Percentiles rank a stretch among this genome's conserved stretches.
Evolutionary conservation across 768 basidiomycete species (phyloP).

Genomic region (Suillus discolor): DNA sequence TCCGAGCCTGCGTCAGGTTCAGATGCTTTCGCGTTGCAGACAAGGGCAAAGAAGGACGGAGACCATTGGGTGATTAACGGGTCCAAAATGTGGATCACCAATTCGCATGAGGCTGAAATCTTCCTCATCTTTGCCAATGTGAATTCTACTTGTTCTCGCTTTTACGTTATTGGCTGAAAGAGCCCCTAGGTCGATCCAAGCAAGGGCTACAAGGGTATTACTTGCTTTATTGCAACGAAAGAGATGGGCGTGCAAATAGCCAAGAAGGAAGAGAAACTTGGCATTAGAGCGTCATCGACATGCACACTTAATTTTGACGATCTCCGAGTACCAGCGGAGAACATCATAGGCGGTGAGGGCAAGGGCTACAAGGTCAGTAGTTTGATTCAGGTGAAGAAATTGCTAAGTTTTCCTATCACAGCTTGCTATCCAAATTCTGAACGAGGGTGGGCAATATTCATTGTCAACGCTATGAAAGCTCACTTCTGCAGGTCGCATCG

Average conservation of each 20-base stretch:
- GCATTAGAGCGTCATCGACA: constrained; percentile 94
- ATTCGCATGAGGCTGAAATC: constrained; percentile 88
- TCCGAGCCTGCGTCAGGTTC: constrained; percentile 94
- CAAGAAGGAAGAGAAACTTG: constrained; percentile 98
- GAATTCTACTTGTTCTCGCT: constrained; percentile 3
- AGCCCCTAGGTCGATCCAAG: constrained; percentile 68
- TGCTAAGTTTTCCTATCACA: constrained; percentile 25
- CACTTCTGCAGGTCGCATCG: constrained; percentile 69
- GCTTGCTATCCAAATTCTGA: constrained; percentile 96
- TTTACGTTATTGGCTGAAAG: neutral
- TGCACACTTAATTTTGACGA: constrained; percentile 96
- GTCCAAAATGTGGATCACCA: constrained; percentile 99
- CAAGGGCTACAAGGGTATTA: constrained; percentile 99
- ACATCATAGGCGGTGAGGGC: constrained; percentile 90
- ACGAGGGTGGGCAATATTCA: constrained; percentile 62
- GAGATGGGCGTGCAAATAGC: constrained; percentile 97
- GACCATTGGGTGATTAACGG: constrained; percentile 88
- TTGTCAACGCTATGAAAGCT: neutral
- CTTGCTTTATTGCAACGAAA: constrained; percentile 94
- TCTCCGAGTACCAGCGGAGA: constrained; percentile 80
- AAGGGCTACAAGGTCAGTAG: constrained; percentile 80
- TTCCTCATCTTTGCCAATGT: constrained; percentile 97
- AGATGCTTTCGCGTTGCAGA: constrained; percentile 96
- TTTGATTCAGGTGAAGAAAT: neutral
- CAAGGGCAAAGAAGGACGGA: constrained; percentile 87